A percentile compares a stretch with the other conserved stretches of the same genome.
phyloP scores from a whole-genome alignment of 768 basidiomycete species.

The Mycena crocata region DNA sequence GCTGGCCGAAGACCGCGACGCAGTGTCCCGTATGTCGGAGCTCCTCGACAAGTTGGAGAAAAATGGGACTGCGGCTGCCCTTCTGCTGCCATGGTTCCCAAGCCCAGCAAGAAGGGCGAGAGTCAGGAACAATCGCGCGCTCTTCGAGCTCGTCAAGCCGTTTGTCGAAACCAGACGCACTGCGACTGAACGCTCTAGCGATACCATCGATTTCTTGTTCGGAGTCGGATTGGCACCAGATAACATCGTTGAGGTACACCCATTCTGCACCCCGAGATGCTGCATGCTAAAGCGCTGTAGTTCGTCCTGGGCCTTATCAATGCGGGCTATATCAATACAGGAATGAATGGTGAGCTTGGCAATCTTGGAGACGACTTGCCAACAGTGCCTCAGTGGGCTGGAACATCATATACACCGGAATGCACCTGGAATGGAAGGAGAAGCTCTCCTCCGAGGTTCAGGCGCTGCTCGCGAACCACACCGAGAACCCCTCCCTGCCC shows the following conservation, averaged over 20 bases:
- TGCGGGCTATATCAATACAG: constrained; percentile 27
- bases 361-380: background rate
- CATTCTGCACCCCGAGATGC: background rate
- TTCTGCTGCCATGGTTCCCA: constrained; percentile 18
- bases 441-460: constrained; percentile 21
- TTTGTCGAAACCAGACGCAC: background rate
- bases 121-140: background rate
- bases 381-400: constrained; percentile 6
- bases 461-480: constrained; percentile 13
- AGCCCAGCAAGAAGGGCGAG: background rate
- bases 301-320: constrained; percentile 24
- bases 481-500: background rate
- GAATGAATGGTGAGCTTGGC: constrained; percentile 17
- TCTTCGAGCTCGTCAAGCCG: background rate
- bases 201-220: background rate
- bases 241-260: background rate
- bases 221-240: background rate
- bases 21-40: constrained; percentile 7
- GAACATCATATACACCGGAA: constrained; percentile 15
- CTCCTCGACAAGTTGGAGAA: constrained; percentile 23
- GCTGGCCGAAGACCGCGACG: constrained; percentile 10
- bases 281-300: background rate
- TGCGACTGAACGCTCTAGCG: background rate
- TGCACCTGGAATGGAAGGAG: constrained; percentile 27
- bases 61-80: constrained; percentile 2